Base-by-base conservation (phyloP, 2,329 filamentous ascomycete genomes). In the Colletotrichum sp. region DNA sequence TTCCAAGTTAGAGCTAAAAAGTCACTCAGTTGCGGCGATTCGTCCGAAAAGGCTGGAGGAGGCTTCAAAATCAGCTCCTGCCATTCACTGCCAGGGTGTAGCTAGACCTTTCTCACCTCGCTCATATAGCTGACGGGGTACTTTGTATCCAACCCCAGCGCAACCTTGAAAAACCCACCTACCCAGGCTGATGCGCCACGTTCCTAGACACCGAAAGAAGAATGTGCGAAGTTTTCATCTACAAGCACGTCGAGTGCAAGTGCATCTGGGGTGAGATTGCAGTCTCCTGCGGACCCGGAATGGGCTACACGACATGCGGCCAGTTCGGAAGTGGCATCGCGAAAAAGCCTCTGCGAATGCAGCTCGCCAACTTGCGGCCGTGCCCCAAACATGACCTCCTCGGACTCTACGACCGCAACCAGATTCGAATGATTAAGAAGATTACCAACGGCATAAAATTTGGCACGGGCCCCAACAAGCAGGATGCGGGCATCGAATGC, bases 211-310 rank as follows among this genome's bases (percentile, higher is more conserved):
- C 30, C 39, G 52, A 13, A 68, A 13, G 15, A 25, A 78, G 39
- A 63, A 91, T 91, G 89, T 91, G 89, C 81, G 78, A 79, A 22
- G 84, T 87, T n/a, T 86, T 83, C 30, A 87, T 88, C 81, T 90
- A 86, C 82, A 83, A 85, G 74, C 87, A 89, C 81, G 87, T 86
- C 66, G 79, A 78, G 75, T 92, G 90, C 86, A 83, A 84, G 13
- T 90, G 91, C 84, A 86, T 85, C 78, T 92, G 90, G 90, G 85
- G 88, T 57, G 80, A 86, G 76, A 85, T 92, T 79, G 82, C 81
- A 5, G 77, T 82, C 61, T 86, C 88, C 8, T 92, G 90, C 83
- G 84, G 79, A 6, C 88, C 88, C 0, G 87, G 87, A 15, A 85
- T 85, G 81, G 89, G 90, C 75, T 91, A 92, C 82, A 82, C 81